These are phyloP conservation scores for Hygrophoropsis aurantiaca DNA, from an alignment of 768 basidiomycete species.

Conservation along the genomic window DNA sequence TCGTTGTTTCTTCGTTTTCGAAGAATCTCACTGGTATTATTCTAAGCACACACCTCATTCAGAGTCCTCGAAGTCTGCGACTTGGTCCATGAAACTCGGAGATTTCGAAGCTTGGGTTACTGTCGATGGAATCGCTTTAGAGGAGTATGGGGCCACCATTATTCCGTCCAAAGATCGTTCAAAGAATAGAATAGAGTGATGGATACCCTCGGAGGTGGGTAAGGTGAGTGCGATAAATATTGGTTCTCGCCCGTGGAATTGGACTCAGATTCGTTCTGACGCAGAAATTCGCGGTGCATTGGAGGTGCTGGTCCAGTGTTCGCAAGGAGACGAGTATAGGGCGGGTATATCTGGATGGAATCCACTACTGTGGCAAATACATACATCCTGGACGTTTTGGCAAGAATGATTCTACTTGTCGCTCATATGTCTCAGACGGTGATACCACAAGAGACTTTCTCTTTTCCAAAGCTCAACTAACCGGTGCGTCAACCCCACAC, in stretches of 20 bases:
- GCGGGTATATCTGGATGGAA: conserved; percentile 10
- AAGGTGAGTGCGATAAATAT: conserved; percentile 12
- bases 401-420: not conserved
- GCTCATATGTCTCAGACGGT: not conserved
- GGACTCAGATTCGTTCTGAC: too few species aligned
- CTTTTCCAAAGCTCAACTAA: conserved; percentile 17
- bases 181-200: conserved; percentile 16
- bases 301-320: conserved; percentile 6
- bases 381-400: not conserved
- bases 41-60: too few species aligned
- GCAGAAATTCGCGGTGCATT: conserved; percentile 14
- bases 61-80: too few species aligned
- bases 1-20: too few species aligned
- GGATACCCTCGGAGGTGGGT: conserved; percentile 20
- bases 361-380: rapidly evolving
- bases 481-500: conserved; percentile 13
- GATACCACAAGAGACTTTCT: conserved; percentile 6
- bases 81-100: conserved; percentile 13
- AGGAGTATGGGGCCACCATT: conserved; percentile 11
- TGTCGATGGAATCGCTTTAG: conserved; percentile 10
- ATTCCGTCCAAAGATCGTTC: too few species aligned
- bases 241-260: too few species aligned
- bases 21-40: too few species aligned
- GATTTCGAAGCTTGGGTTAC: conserved; percentile 10
- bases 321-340: not conserved